A percentile compares a stretch with the other conserved stretches of the same genome.
phyloP scores from a whole-genome alignment of 2,329 filamentous ascomycete species.

The Pseudogymnoascus sp. region DNA sequence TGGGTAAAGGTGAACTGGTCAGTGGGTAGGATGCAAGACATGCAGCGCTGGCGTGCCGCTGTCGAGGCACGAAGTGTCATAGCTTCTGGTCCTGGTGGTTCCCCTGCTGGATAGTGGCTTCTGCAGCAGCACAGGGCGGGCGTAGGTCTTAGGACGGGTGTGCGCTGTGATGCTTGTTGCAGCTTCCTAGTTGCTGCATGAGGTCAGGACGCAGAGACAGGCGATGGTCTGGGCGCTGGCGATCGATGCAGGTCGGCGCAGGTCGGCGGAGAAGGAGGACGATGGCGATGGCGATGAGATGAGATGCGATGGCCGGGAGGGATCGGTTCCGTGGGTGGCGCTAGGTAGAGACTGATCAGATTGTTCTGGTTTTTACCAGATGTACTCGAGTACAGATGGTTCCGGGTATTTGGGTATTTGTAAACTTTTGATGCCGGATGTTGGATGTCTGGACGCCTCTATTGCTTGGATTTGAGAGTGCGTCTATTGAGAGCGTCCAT shows the following conservation, averaged over 20 bases:
- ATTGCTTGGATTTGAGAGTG: neutral
- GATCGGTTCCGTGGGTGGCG: neutral
- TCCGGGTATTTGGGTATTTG: neutral
- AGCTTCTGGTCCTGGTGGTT: neutral
- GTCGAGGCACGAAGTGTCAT: constrained; percentile 1
- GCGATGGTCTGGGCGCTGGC: neutral
- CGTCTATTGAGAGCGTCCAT: neutral
- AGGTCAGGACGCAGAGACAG: neutral
- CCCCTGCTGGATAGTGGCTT: neutral
- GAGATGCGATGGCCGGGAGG: neutral
- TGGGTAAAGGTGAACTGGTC: neutral
- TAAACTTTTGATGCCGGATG: neutral
- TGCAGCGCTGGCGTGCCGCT: neutral
- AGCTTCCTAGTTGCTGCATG: neutral
- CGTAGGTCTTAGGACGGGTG: neutral
- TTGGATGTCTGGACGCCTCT: neutral
- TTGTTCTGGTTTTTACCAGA: neutral
- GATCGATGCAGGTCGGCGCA: neutral
- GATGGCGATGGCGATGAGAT: neutral
- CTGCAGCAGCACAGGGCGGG: neutral
- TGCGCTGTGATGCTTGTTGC: neutral
- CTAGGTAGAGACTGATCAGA: neutral
- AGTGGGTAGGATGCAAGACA: neutral
- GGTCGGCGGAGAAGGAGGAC: neutral
- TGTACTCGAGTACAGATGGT: neutral